Percentiles rank a stretch among this genome's conserved stretches.
phyloP scores from a whole-genome alignment of 2,329 filamentous ascomycete species.

The Xylariales sp. region DNA sequence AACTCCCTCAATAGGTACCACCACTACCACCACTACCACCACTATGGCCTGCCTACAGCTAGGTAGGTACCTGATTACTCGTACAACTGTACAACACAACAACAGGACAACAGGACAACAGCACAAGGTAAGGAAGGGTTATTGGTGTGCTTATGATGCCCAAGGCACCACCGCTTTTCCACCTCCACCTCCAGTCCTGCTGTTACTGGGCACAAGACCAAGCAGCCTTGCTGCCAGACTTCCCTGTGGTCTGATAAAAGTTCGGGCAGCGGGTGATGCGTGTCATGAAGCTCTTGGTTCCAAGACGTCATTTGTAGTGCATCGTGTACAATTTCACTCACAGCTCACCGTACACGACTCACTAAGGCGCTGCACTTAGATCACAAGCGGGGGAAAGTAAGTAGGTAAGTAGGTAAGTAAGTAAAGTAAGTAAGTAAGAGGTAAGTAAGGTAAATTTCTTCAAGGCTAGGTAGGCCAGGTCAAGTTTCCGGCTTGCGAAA shows the following conservation, averaged over 20 bases:
- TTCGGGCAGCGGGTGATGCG: slow-evolving; percentile 31
- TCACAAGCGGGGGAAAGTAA: neutral
- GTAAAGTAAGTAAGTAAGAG: neutral
- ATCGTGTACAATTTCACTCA: neutral
- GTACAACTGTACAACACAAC: no score
- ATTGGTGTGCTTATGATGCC: slow-evolving; percentile 24
- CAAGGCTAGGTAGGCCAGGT: neutral
- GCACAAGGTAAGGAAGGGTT: neutral
- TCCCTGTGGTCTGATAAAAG: slow-evolving; percentile 19
- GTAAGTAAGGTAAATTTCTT: neutral
- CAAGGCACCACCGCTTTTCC: slow-evolving; percentile 33
- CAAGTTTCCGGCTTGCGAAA: slow-evolving; percentile 27
- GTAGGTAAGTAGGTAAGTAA: neutral
- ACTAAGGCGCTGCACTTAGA: slow-evolving; percentile 1
- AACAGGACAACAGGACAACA: neutral
- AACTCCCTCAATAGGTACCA: neutral
- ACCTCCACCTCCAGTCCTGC: slow-evolving; percentile 14
- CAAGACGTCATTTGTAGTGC: slow-evolving; percentile 13
- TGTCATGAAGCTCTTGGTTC: slow-evolving; percentile 35
- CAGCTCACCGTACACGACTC: slow-evolving; percentile 1
- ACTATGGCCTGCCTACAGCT: neutral
- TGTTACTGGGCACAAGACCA: slow-evolving; percentile 17
- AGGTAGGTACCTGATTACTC: slow-evolving; percentile 1
- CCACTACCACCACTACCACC: no score
- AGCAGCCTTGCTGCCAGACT: slow-evolving; percentile 23